phyloP scores from a whole-genome alignment of 1,139 yeast species.

The Suhomyces bribrorum region DNA sequence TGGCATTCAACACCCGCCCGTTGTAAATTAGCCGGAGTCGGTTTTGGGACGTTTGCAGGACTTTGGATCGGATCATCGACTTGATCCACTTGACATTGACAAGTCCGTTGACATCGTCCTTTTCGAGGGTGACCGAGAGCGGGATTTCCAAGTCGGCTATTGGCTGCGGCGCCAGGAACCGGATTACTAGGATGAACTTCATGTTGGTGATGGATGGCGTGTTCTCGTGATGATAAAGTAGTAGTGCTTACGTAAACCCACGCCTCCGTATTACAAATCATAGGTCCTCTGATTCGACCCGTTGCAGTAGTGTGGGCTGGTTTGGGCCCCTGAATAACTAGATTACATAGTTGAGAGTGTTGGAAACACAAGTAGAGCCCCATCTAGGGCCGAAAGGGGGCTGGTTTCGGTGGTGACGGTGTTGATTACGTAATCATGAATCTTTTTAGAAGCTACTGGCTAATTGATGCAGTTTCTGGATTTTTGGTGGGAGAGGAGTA shows the following conservation, averaged over 20 bases:
- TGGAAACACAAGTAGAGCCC: too few species aligned
- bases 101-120: slow-evolving; percentile 34
- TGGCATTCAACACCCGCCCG: slow-evolving; percentile 68
- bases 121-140: slow-evolving; percentile 29
- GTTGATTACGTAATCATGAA: too few species aligned
- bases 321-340: too few species aligned
- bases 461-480: too few species aligned
- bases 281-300: too few species aligned
- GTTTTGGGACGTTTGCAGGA: slow-evolving; percentile 33
- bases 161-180: slow-evolving; percentile 33
- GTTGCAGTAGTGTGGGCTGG: too few species aligned
- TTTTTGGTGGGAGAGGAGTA: too few species aligned
- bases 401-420: too few species aligned
- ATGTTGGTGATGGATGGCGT: slow-evolving; percentile 10
- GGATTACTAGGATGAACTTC: slow-evolving; percentile 26
- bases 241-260: neutral
- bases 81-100: slow-evolving; percentile 35
- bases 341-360: too few species aligned
- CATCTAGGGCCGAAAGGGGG: too few species aligned
- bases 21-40: slow-evolving; percentile 71
- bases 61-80: slow-evolving; percentile 30
- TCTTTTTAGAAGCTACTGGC: too few species aligned
- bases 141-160: slow-evolving; percentile 35
- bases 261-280: too few species aligned
- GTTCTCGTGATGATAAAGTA: neutral